Evolutionary conservation across 2,329 filamentous ascomycete genomes (phyloP), one percentile per base, ranked within the genome.

Genomic region (Calonectria leucothoes): DNA sequence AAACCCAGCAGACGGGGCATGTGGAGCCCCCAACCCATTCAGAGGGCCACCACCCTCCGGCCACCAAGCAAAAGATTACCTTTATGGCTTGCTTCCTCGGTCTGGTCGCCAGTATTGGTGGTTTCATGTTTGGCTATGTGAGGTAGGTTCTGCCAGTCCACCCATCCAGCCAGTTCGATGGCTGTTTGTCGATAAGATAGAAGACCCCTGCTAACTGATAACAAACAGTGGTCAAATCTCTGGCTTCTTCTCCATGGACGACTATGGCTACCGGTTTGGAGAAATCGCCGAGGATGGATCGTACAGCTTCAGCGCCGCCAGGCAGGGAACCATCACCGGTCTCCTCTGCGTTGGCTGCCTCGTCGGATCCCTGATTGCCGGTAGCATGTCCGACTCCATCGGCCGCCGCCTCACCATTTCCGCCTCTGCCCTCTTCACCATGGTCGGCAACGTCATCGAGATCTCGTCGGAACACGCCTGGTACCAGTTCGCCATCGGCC

Each of bases 401-500:
- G 92, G 92, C 29, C 90, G 92, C 17, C 89, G 90, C 37, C 84
- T 89, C 45, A 90, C 91, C 23, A 94, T 94, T 76, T 89, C 90
- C n/a, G 83, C 87, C 65, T 90, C 91, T 75, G 89, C 91, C 69
- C 86, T 93, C 72, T 90, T 92, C 82, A 91, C 92, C 78, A 91
- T 89, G 75, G 83, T 93, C 35, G 92, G 92, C 67, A 93, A 91
- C 57, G 84, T 92, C 59, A 89, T 94, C 23, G 91, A 93, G 77
- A 89, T 93, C 74, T 88, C 91, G 0, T 91, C 91, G 0, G 78
- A 83, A 1, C 80, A 76, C 3, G 83, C 83, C 52, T 94, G 92
- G 92, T 90, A 89, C 72, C 92, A 94, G 78, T 89, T 94, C 71
- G 91, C 91, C 33, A 82, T 92, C 23, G 93, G 92, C 61, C 88